Evolutionary conservation across 2,329 filamentous ascomycete species (phyloP), one percentile per base, ranked within the genome.

Genomic region (Ramichloridium luteum): DNA sequence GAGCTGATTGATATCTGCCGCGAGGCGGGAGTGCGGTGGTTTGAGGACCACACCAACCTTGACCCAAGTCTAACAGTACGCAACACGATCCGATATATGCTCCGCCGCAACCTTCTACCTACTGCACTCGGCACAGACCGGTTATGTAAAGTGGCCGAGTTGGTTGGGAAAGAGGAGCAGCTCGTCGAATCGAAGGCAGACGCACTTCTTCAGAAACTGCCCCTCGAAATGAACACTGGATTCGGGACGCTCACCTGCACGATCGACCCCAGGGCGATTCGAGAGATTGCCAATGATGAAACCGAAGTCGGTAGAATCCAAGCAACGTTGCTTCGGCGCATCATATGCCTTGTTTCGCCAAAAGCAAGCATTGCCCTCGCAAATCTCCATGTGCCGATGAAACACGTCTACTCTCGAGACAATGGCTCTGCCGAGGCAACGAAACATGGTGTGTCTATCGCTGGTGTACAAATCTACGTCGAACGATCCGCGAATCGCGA

Each of bases 1-100:
- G 64, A 77, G 20, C 64, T 94, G n/a, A 66, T 78, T 26, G 72
- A 74, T 2, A 85, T 82, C 0, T 94, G 88, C 49, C 55, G 76
- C 38, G 62, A 68, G n/a, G 68, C 76, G 41, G 57, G 64, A 0
- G 59, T 92, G 6, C 58, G 61, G 1, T 96, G 83, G 80, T 81
- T 84, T 40, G 82, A 90, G 51, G 90, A 98, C 52, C 60, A 65
- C 25, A 94, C 86, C 2, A 98, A 98, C 49, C 56, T 64, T 11
- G 80, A 94, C 47, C 68, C 65, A 6, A 84, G 77, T 0, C 59
- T 92, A 36, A 93, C 90, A 0, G 58, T 68, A 27, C 72, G 90
- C 22, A 98, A 98, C 48, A 76, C 88, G 0, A 64, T 94, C 22
- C 73, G 88, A 17, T 61, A 79, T 51, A 54, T 93, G 26, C 65